Percentiles rank a stretch among this genome's conserved stretches.
Evolutionary conservation across 768 basidiomycete species (phyloP).

Genomic region (Naganishia antarctica): DNA sequence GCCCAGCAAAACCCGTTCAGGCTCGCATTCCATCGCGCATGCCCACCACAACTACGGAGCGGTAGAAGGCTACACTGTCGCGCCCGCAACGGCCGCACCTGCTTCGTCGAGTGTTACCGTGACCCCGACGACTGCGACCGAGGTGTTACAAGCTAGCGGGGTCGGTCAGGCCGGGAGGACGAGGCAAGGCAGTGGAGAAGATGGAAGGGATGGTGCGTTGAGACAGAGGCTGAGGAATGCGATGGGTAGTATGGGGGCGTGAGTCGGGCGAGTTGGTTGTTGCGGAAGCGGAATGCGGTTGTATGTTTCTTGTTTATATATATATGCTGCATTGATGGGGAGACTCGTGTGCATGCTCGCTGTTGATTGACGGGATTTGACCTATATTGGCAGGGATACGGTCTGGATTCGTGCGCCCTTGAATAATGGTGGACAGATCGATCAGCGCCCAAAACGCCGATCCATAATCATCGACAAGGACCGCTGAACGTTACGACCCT

Average conservation of each 20-base stretch:
- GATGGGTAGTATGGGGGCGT: conserved; percentile 43
- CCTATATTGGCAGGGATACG: no score
- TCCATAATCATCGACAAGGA: no score
- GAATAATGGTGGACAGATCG: no score
- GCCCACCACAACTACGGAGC: neutral
- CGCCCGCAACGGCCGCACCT: conserved; percentile 5
- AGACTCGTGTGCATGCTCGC: no score
- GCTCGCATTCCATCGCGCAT: neutral
- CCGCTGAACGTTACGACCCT: no score
- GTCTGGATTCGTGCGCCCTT: no score
- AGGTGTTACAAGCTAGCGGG: neutral
- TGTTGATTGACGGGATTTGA: no score
- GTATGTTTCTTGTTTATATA: no score
- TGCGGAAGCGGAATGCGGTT: no score
- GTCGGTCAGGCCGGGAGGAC: neutral
- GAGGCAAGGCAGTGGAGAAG: conserved; percentile 7
- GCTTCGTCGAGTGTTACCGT: conserved; percentile 4
- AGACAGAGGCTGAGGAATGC: conserved; percentile 45
- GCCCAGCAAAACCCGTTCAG: neutral
- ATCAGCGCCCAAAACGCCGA: no score
- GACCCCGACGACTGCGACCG: conserved; percentile 15
- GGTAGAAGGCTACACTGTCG: conserved; percentile 17
- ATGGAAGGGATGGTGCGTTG: conserved; percentile 39
- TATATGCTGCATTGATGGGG: no score
- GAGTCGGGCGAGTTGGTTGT: neutral